Conservation (phyloP, 2,329 filamentous ascomycete genomes). For the Fusarium haematococcum region DNA sequence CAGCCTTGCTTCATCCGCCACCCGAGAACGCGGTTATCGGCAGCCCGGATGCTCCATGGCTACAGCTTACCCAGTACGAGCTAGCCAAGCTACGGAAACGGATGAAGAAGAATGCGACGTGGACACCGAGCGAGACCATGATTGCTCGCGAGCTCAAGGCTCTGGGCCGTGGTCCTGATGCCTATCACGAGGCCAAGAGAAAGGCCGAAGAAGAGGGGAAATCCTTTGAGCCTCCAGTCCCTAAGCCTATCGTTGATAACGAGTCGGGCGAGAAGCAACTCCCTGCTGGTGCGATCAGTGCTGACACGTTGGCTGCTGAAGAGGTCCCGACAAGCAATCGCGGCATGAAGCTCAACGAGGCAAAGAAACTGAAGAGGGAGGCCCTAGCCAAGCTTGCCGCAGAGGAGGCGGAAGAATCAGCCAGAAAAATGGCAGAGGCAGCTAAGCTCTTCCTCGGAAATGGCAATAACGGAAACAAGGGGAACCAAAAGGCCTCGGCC, state of each 20-base stretch:
- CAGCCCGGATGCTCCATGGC: constrained; percentile 72
- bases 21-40: constrained; percentile 70
- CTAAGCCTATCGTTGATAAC: constrained; percentile 56
- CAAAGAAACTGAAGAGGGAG: constrained; percentile 79
- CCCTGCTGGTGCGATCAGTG: constrained; percentile 70
- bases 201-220: constrained; percentile 74
- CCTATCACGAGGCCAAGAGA: constrained; percentile 70
- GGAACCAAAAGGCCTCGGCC: constrained; percentile 38
- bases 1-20: constrained; percentile 64
- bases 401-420: constrained; percentile 71
- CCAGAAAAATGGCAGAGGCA: constrained; percentile 63
- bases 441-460: constrained; percentile 59
- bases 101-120: constrained; percentile 93
- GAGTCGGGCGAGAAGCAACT: constrained; percentile 65
- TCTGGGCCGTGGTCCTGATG: constrained; percentile 74
- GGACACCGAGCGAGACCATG: constrained; percentile 88
- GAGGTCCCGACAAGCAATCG: constrained; percentile 76
- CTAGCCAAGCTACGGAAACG: constrained; percentile 79
- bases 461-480: constrained; percentile 35
- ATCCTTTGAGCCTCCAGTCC: constrained; percentile 63
- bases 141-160: constrained; percentile 81
- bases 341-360: constrained; percentile 82
- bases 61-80: constrained; percentile 73
- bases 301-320: constrained; percentile 67
- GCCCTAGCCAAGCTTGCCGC: constrained; percentile 71